Percentiles rank a stretch among this genome's conserved stretches.
Evolutionary conservation across 345 rosid genomes (phyloP).

Genomic region (rapeseed (Brassica napus)): Da-Ae NC_063441.1:11538001-11538500

Average conservation of each 20-base stretch:
- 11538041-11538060: conserved; percentile 69
- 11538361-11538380: conserved; percentile 32
- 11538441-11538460: conserved; percentile 64
- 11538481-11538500: conserved; percentile 89
- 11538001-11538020: conserved; percentile 43
- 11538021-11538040: conserved; percentile 58
- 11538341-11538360: conserved; percentile 40
- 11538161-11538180: background rate
- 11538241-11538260: conserved; percentile 76
- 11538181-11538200: conserved; percentile 54
- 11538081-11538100: conserved; percentile 55
- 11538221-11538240: conserved; percentile 48
- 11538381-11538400: conserved; percentile 15
- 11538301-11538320: conserved; percentile 35
- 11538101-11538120: conserved; percentile 34
- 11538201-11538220: conserved; percentile 67
- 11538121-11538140: conserved; percentile 29
- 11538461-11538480: conserved; percentile 47
- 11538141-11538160: conserved; percentile 2
- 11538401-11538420: conserved; percentile 35
- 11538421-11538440: conserved; percentile 57
- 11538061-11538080: conserved; percentile 54
- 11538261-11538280: conserved; percentile 94
- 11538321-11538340: conserved; percentile 8
- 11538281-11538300: conserved; percentile 37